Base-by-base conservation (phyloP, 140 eudicot genomes). In the Senecio squalidus region DNA sequence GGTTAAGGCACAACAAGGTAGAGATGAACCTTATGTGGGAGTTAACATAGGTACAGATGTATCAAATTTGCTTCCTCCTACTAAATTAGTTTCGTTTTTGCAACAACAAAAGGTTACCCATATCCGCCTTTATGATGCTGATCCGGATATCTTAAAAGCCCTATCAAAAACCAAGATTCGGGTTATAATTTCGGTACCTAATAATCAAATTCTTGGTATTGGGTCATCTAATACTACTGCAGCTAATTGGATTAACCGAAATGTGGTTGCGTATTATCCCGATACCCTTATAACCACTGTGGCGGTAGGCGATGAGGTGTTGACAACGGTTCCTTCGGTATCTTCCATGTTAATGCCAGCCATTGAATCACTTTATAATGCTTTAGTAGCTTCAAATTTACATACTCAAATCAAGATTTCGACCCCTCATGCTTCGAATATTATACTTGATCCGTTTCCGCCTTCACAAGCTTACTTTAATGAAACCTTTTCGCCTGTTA, bases 401-500 rank as follows among this genome's bases (percentile, higher is more conserved):
- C 97, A 89, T 52, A 78, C 72, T 49, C 78, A 72, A 21, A 85
- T 89, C 77, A 90, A 83, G 67, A 74, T 90, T 63, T 90, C 95
- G 2, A 83, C 95, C 34, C 97, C 95, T 21, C 77, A 69, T 72
- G 80, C 97, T 26, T 79, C 95, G 13, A 76, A 82, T 28, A 49
- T 90, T 3, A 78, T 90, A 58, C 84, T 90, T 13, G 97, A 90
- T 76, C 82, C 95, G 0, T 90, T 90, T 58, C 97, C 97, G 15
- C 97, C 97, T 51, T 90, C 97, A 4, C 97, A 90, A 52, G 94
- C 97, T 20, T 90, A 75, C 64, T 90, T 90, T 49, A 90, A 90
- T 52, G 86, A 84, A 55, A 78, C 94, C 33, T 15, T 86, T 31
- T 67, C 68, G 43, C 83, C 92, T 5, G 80, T 86, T 52, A 39